Percentiles rank a stretch among this genome's conserved stretches.
Conservation (phyloP, 2,329 filamentous ascomycete species). For the Lasiodiplodia gonubiensis region DNA sequence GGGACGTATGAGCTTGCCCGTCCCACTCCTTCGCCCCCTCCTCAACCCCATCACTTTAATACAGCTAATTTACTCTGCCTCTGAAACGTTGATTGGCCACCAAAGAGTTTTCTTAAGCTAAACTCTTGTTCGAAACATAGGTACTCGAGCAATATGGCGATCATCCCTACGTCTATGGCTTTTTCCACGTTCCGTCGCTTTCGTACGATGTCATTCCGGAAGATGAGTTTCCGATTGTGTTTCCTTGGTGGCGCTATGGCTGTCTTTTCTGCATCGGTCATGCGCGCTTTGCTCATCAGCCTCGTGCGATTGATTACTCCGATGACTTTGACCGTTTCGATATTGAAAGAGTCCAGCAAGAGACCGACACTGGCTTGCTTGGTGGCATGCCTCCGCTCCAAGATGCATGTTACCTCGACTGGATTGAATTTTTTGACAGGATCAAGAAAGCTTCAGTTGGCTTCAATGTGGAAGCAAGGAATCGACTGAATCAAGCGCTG, state of each 20-base stretch:
- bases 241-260: constrained; percentile 47
- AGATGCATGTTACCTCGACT: constrained; percentile 23
- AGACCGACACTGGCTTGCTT: constrained; percentile 37
- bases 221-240: constrained; percentile 44
- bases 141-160: constrained; percentile 46
- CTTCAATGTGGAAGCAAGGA: neutral
- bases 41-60: neutral
- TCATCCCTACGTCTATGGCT: constrained; percentile 45
- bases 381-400: constrained; percentile 17
- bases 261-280: constrained; percentile 46
- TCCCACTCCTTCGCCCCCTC: neutral
- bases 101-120: constrained; percentile 32
- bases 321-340: constrained; percentile 15
- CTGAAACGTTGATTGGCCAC: neutral
- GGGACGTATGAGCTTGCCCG: constrained; percentile 45
- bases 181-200: constrained; percentile 45
- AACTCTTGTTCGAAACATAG: constrained; percentile 34
- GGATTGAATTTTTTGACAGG: constrained; percentile 1
- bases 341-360: constrained; percentile 36
- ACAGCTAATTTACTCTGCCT: neutral
- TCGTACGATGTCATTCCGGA: constrained; percentile 47
- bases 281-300: constrained; percentile 44
- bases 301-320: constrained; percentile 33
- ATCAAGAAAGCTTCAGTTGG: neutral
- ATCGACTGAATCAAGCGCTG: neutral